Evolutionary conservation across 345 rosid genomes (phyloP).

Genomic region (Eucalyptus sp.): DNA sequence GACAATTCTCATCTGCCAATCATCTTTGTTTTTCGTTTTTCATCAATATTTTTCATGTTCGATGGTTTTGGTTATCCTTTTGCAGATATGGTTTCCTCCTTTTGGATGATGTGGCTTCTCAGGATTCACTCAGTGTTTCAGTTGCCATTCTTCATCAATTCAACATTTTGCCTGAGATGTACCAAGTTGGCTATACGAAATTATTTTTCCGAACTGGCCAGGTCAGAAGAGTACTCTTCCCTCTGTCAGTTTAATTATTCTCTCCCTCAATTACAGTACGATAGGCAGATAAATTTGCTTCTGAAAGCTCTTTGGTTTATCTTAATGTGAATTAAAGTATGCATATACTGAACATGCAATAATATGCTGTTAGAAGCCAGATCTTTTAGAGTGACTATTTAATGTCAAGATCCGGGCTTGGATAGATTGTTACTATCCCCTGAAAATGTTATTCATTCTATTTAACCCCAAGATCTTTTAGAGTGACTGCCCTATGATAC

Average conservation of each 20-base stretch:
- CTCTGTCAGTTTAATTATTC: not conserved
- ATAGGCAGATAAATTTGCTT: not conserved
- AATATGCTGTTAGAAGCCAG: not conserved
- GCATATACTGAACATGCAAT: not conserved
- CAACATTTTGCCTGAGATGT: conserved; percentile 94
- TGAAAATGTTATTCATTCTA: not conserved
- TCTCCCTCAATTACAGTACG: not conserved
- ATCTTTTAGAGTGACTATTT: not conserved
- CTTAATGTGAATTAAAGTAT: not conserved
- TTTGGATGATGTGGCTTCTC: conserved; percentile 63
- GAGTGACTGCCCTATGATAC: not conserved
- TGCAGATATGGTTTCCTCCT: conserved; percentile 94
- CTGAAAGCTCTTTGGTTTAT: not conserved
- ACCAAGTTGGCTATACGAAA: conserved; percentile 98
- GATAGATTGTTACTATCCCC: not conserved
- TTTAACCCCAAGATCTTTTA: not conserved
- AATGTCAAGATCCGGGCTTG: not conserved
- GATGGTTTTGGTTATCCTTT: not conserved
- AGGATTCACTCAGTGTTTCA: conserved; percentile 91
- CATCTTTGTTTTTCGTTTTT: not conserved
- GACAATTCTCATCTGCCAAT: not conserved
- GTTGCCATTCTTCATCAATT: conserved; percentile 99
- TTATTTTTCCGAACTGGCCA: conserved; percentile 95
- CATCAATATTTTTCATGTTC: not conserved
- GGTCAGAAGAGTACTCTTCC: conserved; percentile 24